Conservation (phyloP, 768 basidiomycete genomes). For the Agrocybe chaxingu region DNA sequence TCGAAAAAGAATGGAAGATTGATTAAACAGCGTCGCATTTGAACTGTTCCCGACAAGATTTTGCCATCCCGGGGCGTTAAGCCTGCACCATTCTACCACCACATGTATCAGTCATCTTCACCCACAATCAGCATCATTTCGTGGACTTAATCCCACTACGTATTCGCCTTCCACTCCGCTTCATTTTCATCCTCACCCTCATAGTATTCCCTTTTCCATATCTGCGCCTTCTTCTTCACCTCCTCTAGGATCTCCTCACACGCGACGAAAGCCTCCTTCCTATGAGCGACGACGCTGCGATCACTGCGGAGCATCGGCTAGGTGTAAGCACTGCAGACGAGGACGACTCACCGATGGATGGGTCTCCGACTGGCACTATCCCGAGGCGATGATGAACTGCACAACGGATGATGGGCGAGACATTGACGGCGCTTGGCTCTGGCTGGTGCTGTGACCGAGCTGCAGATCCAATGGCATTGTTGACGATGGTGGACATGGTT, state of each 20-base stretch:
- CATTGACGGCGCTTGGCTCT: constrained; percentile 18
- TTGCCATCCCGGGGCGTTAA: background rate
- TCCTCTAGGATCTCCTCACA: constrained; percentile 85
- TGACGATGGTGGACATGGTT: constrained; percentile 64
- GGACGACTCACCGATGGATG: constrained; percentile 54
- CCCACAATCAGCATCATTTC: background rate
- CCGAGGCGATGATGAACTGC: constrained; percentile 78
- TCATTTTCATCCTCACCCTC: constrained; percentile 59
- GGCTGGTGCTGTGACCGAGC: constrained; percentile 42
- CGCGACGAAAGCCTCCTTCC: constrained; percentile 75
- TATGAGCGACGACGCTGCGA: constrained; percentile 81
- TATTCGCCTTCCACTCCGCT: constrained; percentile 72
- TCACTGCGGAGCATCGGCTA: constrained; percentile 36
- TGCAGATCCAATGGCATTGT: constrained; percentile 36
- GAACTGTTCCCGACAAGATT: background rate
- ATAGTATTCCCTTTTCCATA: constrained; percentile 92
- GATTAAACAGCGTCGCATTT: constrained; percentile 38
- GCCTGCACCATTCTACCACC: constrained; percentile 7
- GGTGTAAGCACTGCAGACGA: background rate
- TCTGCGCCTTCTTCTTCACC: constrained; percentile 78
- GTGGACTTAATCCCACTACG: constrained; percentile 17
- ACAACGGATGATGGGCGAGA: constrained; percentile 48
- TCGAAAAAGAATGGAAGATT: constrained; percentile 74
- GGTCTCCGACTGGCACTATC: constrained; percentile 69
- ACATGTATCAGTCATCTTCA: background rate